Base-by-base conservation (phyloP, 208 protist genomes). In the Crithidia sp. region DNA sequence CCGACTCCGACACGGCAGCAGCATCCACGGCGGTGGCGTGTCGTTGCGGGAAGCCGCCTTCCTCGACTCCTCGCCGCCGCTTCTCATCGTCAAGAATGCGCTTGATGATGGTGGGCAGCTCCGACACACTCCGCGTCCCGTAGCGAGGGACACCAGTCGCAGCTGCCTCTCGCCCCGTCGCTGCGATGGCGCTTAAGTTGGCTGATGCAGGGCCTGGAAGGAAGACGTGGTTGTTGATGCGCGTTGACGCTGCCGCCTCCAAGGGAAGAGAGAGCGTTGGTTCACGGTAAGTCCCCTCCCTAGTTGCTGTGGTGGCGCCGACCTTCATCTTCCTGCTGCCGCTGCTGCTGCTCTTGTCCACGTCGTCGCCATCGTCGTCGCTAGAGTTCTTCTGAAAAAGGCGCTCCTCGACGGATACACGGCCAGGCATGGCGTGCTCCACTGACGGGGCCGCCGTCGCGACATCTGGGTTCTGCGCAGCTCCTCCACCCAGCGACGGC, bases 91-190 rank as follows among this genome's bases (percentile, higher is more conserved):
- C 59, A 14, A 61, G 14, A 39, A 82, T 75, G 64, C 66, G 45
- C 19, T 74, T 62, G 14, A 76, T 67, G 36, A 75, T 64, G 28
- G 56, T 56, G 14, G 74, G 59, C 19, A 84, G 44, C 74, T 81
- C 79, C 2, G 73, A 71, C n/a, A 77, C 79, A 36, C 74, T 84
- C 47, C 79, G 79, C 2, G 40, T 49, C 49, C 79, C 79, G 49
- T 76, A 74, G 41, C 74, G 73, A 2, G 79, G 74, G 3, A 84
- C 36, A 9, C 41, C 57, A 8, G 39, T 37, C 9, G 44, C 44
- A 19, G 8, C 45, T n/a, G 39, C 45, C 17, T 10, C 37, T 41
- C 57, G 40, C 39, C 5, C 7, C 36, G 28, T 28, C 9, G 45
- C 13, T 19, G 45, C 14, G 40, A 2, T 37, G 13, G 9, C n/a